A percentile compares a stretch with the other conserved stretches of the same genome.
phyloP scores from a whole-genome alignment of 768 basidiomycete genomes.

The Boletus coccyginus region DNA sequence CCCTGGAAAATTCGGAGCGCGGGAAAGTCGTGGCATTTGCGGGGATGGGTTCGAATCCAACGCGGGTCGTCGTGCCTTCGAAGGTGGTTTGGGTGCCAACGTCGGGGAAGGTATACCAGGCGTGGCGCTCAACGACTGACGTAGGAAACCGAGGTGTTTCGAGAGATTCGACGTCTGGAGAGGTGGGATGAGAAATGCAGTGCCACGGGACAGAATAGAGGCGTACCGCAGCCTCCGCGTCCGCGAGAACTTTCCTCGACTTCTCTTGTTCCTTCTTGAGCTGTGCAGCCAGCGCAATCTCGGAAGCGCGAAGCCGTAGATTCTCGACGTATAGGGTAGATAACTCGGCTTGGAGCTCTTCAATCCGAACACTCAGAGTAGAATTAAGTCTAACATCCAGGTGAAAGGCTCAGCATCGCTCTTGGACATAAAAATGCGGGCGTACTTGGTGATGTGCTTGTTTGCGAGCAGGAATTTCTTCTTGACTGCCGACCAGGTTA shows the following conservation, averaged over 20 bases:
- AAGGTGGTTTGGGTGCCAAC: constrained; percentile 40
- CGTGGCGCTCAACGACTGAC: constrained; percentile 55
- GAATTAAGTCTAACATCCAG: constrained; percentile 65
- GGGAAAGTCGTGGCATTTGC: constrained; percentile 55
- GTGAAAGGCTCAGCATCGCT: constrained; percentile 7
- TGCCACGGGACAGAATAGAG: constrained; percentile 23
- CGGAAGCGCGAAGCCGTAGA: constrained; percentile 74
- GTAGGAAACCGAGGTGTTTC: constrained; percentile 62
- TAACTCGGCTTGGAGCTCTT: constrained; percentile 82
- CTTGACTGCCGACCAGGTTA: constrained; percentile 62
- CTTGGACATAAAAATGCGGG: constrained; percentile 7
- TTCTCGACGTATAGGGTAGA: constrained; percentile 82
- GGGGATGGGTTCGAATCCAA: constrained; percentile 44
- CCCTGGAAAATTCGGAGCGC: constrained; percentile 62
- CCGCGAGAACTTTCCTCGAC: constrained; percentile 65
- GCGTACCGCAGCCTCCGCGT: constrained; percentile 72
- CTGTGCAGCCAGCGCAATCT: constrained; percentile 71
- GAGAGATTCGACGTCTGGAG: constrained; percentile 55
- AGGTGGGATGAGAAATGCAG: constrained; percentile 4
- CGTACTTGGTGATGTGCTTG: constrained; percentile 88
- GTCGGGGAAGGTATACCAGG: constrained; percentile 35
- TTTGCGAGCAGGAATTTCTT: constrained; percentile 90
- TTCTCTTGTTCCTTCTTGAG: constrained; percentile 81
- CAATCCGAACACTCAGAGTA: constrained; percentile 77
- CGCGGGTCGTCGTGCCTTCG: constrained; percentile 49